phyloP scores from a whole-genome alignment of 371 early-diverging fungal genomes.

The Actinomortierella ambigua region DNA sequence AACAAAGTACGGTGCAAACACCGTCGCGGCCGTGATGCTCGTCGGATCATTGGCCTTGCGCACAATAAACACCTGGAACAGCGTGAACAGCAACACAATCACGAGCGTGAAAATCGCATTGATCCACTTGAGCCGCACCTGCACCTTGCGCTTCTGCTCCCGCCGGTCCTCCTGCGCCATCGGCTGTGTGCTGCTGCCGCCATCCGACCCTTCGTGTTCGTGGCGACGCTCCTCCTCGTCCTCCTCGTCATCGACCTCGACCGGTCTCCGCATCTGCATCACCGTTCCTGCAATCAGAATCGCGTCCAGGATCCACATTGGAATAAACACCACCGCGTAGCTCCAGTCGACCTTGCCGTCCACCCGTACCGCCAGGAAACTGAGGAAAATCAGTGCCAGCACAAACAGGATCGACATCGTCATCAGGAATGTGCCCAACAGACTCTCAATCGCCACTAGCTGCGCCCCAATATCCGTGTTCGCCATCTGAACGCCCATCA shows the following conservation, averaged over 20 bases:
- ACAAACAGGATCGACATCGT: slow-evolving; percentile 58
- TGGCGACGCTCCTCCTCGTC: slow-evolving; percentile 27
- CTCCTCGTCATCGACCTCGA: slow-evolving; percentile 45
- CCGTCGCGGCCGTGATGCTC: slow-evolving; percentile 25
- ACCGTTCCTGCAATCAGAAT: slow-evolving; percentile 47
- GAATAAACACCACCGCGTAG: slow-evolving; percentile 78
- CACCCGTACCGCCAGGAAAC: slow-evolving; percentile 74
- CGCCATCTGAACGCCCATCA: slow-evolving; percentile 84
- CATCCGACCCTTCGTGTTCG: slow-evolving; percentile 3
- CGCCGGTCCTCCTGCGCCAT: slow-evolving; percentile 27
- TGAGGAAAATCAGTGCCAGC: slow-evolving; percentile 78
- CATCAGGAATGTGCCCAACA: slow-evolving; percentile 69
- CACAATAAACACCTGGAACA: slow-evolving; percentile 59
- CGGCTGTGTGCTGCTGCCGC: background rate
- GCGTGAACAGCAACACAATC: slow-evolving; percentile 47
- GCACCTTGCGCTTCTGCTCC: slow-evolving; percentile 23
- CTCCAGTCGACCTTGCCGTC: slow-evolving; percentile 74
- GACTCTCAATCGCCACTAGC: slow-evolving; percentile 75
- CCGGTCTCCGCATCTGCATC: slow-evolving; percentile 21
- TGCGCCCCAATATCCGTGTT: slow-evolving; percentile 71
- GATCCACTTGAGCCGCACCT: slow-evolving; percentile 11
- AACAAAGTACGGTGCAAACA: slow-evolving; percentile 45
- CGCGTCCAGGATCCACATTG: slow-evolving; percentile 76
- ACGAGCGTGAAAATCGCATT: slow-evolving; percentile 24
- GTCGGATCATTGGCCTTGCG: slow-evolving; percentile 51